Conservation (phyloP, 331 rosid genomes). For the Spiraea crenata region DNA sequence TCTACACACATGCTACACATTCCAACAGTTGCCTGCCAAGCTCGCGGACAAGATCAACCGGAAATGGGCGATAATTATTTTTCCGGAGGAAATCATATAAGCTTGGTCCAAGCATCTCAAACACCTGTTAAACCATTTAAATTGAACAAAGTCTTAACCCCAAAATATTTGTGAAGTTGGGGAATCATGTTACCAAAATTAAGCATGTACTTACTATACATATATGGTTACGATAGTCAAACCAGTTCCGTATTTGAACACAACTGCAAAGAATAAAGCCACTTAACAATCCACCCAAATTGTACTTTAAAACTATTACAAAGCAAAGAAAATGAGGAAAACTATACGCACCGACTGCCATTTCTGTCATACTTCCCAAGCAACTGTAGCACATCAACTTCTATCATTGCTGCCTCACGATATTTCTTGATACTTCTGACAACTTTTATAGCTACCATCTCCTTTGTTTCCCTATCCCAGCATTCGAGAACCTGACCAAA, state of each 20-base stretch:
- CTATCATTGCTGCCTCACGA: conserved; percentile 94
- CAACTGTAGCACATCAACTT: conserved; percentile 87
- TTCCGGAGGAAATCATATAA: conserved; percentile 99
- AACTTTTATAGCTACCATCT: conserved; percentile 93
- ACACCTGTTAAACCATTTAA: conserved; percentile 93
- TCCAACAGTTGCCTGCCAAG: conserved; percentile 99
- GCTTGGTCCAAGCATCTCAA: conserved; percentile 99
- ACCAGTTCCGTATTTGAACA: conserved; percentile 99
- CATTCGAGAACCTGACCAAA: conserved; percentile 98
- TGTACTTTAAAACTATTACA: conserved; percentile 23
- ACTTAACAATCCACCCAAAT: conserved; percentile 55
- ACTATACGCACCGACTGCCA: conserved; percentile 73
- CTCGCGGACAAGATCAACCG: conserved; percentile 99
- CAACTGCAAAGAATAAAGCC: conserved; percentile 96
- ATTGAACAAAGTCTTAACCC: conserved; percentile 69
- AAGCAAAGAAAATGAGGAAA: conserved; percentile 3
- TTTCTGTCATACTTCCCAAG: conserved; percentile 84
- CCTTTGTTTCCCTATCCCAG: conserved; percentile 93
- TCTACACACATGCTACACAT: conserved; percentile 99
- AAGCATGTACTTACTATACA: conserved; percentile 98
- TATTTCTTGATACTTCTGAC: conserved; percentile 87
- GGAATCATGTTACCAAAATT: conserved; percentile 65
- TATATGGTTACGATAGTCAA: conserved; percentile 99
- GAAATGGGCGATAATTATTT: conserved; percentile 98
- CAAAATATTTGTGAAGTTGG: conserved; percentile 55